Percentiles rank a stretch among this genome's conserved stretches.
Evolutionary conservation across 768 basidiomycete genomes (phyloP).

Genomic region (Boletus reticulatus): DNA sequence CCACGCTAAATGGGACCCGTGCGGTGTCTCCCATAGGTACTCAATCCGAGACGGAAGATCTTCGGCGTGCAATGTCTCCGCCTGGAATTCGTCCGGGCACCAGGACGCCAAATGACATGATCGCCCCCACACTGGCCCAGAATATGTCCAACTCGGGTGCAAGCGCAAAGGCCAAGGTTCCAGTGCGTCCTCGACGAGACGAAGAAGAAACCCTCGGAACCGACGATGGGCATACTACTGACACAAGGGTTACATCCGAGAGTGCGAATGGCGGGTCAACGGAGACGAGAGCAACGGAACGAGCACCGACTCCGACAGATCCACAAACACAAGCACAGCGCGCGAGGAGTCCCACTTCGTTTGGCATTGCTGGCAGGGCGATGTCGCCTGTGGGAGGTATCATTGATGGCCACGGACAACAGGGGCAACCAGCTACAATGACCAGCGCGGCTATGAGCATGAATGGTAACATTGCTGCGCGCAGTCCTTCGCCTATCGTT

Average conservation of each 20-base stretch:
- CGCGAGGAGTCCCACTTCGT: slow-evolving; percentile 60
- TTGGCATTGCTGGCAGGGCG: slow-evolving; percentile 45
- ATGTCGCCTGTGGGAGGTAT: slow-evolving; percentile 54
- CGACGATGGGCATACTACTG: slow-evolving; percentile 52
- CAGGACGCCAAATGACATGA: slow-evolving; percentile 34
- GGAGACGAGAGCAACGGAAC: slow-evolving; percentile 35
- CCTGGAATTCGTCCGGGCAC: slow-evolving; percentile 42
- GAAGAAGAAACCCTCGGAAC: slow-evolving; percentile 38
- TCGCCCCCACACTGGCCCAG: slow-evolving; percentile 9
- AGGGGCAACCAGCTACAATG: slow-evolving; percentile 43
- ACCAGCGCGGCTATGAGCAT: slow-evolving; percentile 52
- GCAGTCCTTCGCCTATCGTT: slow-evolving; percentile 58
- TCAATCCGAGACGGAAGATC: slow-evolving; percentile 51
- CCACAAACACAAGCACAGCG: slow-evolving; percentile 31
- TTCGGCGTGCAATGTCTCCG: slow-evolving; percentile 68
- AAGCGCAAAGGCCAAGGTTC: slow-evolving; percentile 50
- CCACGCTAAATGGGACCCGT: slow-evolving; percentile 39
- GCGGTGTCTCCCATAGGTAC: slow-evolving; percentile 63
- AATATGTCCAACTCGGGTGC: slow-evolving; percentile 4
- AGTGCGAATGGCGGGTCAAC: slow-evolving; percentile 27
- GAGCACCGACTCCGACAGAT: slow-evolving; percentile 55
- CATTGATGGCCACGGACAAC: slow-evolving; percentile 23
- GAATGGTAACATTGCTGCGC: slow-evolving; percentile 44
- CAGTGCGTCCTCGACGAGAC: slow-evolving; percentile 47
- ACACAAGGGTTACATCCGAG: slow-evolving; percentile 47